Evolutionary conservation across 169 alveolate species (phyloP).

Genomic region (Babesia gibsoni): DNA sequence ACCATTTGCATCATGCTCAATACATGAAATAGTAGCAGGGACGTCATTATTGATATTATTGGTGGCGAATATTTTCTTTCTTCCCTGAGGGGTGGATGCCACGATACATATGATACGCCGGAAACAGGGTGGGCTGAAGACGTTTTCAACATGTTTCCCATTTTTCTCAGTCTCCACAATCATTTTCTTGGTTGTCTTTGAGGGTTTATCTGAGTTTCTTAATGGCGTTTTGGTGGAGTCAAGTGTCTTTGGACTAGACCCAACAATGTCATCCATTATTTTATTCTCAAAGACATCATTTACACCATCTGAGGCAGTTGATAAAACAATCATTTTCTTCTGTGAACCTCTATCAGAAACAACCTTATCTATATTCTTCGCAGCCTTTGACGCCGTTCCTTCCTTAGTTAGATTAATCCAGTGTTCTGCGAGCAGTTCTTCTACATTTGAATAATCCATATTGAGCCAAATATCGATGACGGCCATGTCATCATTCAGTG

Average conservation of each 20-base stretch:
- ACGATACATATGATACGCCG: constrained; percentile 1
- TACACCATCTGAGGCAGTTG: no score
- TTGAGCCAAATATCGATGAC: constrained; percentile 50
- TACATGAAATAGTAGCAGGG: constrained; percentile 3
- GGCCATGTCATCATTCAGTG: neutral
- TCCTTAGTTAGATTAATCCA: constrained; percentile 7
- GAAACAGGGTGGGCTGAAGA: neutral
- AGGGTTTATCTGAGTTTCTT: neutral
- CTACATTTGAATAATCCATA: constrained; percentile 40
- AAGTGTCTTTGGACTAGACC: no score
- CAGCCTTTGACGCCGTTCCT: neutral
- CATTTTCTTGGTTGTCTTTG: neutral
- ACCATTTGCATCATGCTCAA: neutral
- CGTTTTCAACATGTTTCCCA: neutral
- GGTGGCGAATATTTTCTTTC: neutral
- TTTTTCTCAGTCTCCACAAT: neutral
- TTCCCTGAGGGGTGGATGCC: neutral
- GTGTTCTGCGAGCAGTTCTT: constrained; percentile 1
- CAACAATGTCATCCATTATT: no score
- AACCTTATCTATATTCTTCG: neutral
- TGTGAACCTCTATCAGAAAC: no score
- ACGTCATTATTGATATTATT: neutral
- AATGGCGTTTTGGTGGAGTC: neutral
- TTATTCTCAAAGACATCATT: no score
- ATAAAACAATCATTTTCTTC: no score